A percentile compares a stretch with the other conserved stretches of the same genome.
Conservation (phyloP, 2,329 filamentous ascomycete genomes). For the Cercospora zeae-maydis region DNA sequence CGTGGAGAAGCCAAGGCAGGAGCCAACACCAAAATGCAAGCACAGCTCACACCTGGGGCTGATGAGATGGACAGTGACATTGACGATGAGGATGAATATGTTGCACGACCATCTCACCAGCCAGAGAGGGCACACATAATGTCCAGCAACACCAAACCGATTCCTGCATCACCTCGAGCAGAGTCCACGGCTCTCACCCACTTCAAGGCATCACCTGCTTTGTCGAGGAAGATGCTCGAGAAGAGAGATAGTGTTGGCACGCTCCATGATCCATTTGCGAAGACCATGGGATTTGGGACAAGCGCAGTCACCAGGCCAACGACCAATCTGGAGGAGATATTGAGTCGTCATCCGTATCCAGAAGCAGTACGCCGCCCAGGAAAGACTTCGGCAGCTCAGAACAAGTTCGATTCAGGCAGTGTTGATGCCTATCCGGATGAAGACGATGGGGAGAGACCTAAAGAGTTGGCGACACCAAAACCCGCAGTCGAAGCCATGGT, state of each 20-base stretch:
- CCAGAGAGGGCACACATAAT: slow-evolving; percentile 19
- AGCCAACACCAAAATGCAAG: background rate
- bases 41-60: background rate
- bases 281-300: background rate
- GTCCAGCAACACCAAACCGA: slow-evolving; percentile 43
- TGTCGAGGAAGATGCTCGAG: slow-evolving; percentile 12
- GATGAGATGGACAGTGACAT: background rate
- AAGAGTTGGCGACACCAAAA: background rate
- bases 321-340: background rate
- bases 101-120: slow-evolving; percentile 16
- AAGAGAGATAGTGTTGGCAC: slow-evolving; percentile 11
- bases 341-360: background rate
- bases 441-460: background rate
- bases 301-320: background rate
- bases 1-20: slow-evolving; percentile 17
- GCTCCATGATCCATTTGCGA: slow-evolving; percentile 5
- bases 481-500: background rate
- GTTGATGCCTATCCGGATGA: background rate
- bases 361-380: background rate
- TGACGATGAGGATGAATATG: background rate
- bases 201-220: slow-evolving; percentile 10
- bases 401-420: background rate
- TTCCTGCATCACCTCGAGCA: slow-evolving; percentile 41
- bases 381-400: background rate
- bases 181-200: slow-evolving; percentile 41